Percentiles rank a stretch among this genome's conserved stretches.
phyloP scores from a whole-genome alignment of 805 yeast genomes.

The Yamadazyma laniorum region DNA sequence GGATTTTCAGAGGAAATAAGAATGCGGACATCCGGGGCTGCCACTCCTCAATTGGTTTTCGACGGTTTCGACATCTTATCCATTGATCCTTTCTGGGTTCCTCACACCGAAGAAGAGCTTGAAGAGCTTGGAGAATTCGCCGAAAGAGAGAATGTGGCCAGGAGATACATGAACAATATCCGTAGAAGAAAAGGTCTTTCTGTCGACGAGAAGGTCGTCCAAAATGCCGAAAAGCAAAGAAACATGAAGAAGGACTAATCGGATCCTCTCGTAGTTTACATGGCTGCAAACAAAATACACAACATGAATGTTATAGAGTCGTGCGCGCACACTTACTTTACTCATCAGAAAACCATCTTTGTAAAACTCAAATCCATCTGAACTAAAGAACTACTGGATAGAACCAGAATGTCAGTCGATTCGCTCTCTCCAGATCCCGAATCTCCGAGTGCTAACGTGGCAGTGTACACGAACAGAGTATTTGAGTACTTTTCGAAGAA shows the following conservation, averaged over 20 bases:
- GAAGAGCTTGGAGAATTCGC: conserved; percentile 92
- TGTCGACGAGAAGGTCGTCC: conserved; percentile 85
- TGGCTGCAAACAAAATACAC: conserved; percentile 10
- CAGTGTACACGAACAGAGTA: conserved; percentile 19
- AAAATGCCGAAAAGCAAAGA: conserved; percentile 92
- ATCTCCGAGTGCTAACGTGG: no score
- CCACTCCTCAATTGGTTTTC: conserved; percentile 91
- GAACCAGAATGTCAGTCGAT: background rate
- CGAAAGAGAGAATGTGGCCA: conserved; percentile 87
- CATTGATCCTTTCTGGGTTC: conserved; percentile 98
- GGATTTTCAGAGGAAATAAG: conserved; percentile 95
- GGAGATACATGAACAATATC: conserved; percentile 77
- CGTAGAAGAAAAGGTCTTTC: conserved; percentile 86
- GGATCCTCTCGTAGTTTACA: no score
- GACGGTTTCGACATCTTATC: conserved; percentile 84
- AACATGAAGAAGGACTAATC: conserved; percentile 77
- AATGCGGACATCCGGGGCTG: conserved; percentile 93
- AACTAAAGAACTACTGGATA: background rate
- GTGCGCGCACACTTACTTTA: no score
- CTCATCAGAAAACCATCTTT: background rate
- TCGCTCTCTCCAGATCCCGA: background rate
- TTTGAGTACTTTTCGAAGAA: conserved; percentile 34
- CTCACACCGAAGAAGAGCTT: conserved; percentile 93
- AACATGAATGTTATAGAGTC: no score
- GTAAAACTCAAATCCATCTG: background rate